Evolutionary conservation across 805 yeast genomes (phyloP).

Genomic region (Yarrowia porcina): DNA sequence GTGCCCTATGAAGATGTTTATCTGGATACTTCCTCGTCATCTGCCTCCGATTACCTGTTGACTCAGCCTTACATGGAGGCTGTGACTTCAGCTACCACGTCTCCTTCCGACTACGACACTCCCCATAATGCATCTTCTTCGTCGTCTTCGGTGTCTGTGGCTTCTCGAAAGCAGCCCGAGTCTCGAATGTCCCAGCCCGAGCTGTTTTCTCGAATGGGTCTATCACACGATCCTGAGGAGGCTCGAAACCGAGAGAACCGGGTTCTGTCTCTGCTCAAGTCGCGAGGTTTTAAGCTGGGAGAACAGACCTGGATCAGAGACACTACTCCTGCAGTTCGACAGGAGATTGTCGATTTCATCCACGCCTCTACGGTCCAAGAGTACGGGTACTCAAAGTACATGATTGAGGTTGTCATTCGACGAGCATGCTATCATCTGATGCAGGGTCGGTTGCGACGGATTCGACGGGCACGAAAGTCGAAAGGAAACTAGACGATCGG

Average conservation of each 20-base stretch:
- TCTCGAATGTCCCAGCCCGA: slow-evolving; percentile 41
- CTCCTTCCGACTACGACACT: slow-evolving; percentile 16
- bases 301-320: slow-evolving; percentile 82
- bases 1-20: slow-evolving; percentile 12
- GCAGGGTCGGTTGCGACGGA: slow-evolving; percentile 73
- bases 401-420: slow-evolving; percentile 69
- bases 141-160: not conserved
- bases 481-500: not conserved
- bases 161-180: slow-evolving; percentile 35
- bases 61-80: slow-evolving; percentile 13
- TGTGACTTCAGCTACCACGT: not conserved
- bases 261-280: slow-evolving; percentile 41
- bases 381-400: slow-evolving; percentile 52
- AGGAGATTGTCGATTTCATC: slow-evolving; percentile 48
- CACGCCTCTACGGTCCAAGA: slow-evolving; percentile 46
- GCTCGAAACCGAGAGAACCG: slow-evolving; percentile 41
- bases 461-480: slow-evolving; percentile 44
- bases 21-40: not conserved
- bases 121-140: slow-evolving; percentile 17
- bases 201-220: slow-evolving; percentile 42
- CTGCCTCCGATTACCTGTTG: not conserved
- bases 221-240: slow-evolving; percentile 38
- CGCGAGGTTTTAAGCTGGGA: slow-evolving; percentile 70
- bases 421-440: slow-evolving; percentile 76
- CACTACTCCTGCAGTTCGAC: slow-evolving; percentile 55